Evolutionary conservation across 768 basidiomycete species (phyloP).

Genomic region (Mycena floridula): DNA sequence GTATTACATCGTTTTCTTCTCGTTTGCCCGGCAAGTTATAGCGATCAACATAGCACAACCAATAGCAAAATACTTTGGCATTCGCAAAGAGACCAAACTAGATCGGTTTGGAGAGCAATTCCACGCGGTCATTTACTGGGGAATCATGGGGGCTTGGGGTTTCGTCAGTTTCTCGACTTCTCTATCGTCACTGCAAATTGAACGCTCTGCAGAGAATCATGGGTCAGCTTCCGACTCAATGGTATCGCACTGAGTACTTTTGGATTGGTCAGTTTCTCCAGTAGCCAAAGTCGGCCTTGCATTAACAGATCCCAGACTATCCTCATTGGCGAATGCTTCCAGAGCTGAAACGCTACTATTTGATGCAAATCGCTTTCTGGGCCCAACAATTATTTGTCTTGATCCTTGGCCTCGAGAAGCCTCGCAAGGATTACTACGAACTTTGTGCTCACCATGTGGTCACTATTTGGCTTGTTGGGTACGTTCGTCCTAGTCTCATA

Average conservation of each 20-base stretch:
- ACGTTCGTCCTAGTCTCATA: too few species aligned
- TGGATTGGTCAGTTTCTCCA: slow-evolving; percentile 59
- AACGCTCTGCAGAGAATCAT: slow-evolving; percentile 61
- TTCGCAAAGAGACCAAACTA: slow-evolving; percentile 60
- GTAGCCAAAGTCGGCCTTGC: neutral
- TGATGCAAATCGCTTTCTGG: slow-evolving; percentile 94
- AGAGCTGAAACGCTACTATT: slow-evolving; percentile 86
- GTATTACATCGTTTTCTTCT: slow-evolving; percentile 85
- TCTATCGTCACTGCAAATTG: neutral
- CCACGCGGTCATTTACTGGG: slow-evolving; percentile 82
- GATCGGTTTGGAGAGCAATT: slow-evolving; percentile 89
- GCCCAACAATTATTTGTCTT: slow-evolving; percentile 88
- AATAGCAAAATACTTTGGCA: slow-evolving; percentile 63
- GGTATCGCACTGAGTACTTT: slow-evolving; percentile 78
- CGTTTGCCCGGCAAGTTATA: slow-evolving; percentile 75
- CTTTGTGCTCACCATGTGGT: slow-evolving; percentile 89
- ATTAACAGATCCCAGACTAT: slow-evolving; percentile 74
- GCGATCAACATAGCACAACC: slow-evolving; percentile 60
- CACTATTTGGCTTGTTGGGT: slow-evolving; percentile 93
- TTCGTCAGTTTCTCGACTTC: slow-evolving; percentile 38
- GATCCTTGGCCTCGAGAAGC: slow-evolving; percentile 83
- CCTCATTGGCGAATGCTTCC: slow-evolving; percentile 87
- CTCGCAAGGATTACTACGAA: slow-evolving; percentile 85
- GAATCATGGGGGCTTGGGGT: slow-evolving; percentile 66
- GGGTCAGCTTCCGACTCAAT: slow-evolving; percentile 75